Evolutionary conservation across 2,329 filamentous ascomycete genomes (phyloP).

Genomic region (Hymenoscyphus linearis): DNA sequence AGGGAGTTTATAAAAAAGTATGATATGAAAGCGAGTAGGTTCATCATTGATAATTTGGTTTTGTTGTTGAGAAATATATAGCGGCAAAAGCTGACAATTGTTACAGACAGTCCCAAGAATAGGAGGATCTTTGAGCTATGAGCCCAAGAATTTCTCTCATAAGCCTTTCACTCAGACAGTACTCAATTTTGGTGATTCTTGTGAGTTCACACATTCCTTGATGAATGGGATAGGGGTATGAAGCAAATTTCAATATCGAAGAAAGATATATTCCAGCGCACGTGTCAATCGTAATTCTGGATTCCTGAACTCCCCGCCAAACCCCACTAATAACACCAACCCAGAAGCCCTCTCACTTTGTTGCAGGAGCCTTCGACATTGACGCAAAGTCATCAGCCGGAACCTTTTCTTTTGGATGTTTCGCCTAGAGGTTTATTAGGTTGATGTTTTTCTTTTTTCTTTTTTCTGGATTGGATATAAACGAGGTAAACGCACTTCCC

Average conservation of each 20-base stretch:
- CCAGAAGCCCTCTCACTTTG: neutral
- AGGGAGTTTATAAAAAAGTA: no score
- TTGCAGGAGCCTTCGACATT: slow-evolving; percentile 4
- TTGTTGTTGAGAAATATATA: no score
- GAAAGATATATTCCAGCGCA: neutral
- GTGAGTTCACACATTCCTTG: neutral
- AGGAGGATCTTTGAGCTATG: no score
- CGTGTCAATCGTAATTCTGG: neutral
- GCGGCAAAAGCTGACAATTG: no score
- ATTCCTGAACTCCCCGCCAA: neutral
- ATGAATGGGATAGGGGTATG: neutral
- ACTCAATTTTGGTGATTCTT: neutral
- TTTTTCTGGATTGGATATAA: no score
- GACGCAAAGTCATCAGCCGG: slow-evolving; percentile 5
- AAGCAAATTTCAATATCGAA: neutral
- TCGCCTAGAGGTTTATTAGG: neutral
- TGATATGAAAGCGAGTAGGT: no score
- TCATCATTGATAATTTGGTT: no score
- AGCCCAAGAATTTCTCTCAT: no score
- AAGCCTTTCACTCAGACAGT: neutral
- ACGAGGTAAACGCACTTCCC: neutral
- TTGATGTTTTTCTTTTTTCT: no score
- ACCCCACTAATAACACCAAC: neutral
- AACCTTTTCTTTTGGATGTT: neutral
- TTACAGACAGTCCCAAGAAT: no score